Percentiles rank a stretch among this genome's conserved stretches.
phyloP scores from a whole-genome alignment of 441 rosid species.

The Iberis amara region DNA sequence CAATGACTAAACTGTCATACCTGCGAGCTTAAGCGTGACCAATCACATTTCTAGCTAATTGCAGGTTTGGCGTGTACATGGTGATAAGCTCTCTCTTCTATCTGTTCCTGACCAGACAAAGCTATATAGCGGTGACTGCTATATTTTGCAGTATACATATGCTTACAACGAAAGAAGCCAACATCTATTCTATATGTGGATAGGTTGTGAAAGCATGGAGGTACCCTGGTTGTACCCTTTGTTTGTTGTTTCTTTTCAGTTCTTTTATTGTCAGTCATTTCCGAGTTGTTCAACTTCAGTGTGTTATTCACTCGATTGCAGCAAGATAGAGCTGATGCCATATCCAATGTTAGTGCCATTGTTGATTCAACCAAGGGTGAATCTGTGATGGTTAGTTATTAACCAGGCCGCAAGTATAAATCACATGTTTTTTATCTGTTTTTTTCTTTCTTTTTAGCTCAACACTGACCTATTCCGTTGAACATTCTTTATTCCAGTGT shows the following conservation, averaged over 20 bases:
- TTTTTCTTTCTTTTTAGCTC: background rate
- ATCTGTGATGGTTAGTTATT: conserved; percentile 59
- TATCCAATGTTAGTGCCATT: conserved; percentile 64
- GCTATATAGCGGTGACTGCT: conserved; percentile 77
- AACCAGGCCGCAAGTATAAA: background rate
- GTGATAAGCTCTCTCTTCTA: conserved; percentile 45
- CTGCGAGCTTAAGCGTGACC: conserved; percentile 11
- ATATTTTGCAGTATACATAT: conserved; percentile 60
- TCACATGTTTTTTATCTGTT: background rate
- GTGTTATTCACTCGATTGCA: conserved; percentile 28
- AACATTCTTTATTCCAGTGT: conserved; percentile 43
- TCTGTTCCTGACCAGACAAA: conserved; percentile 58
- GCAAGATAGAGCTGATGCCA: conserved; percentile 76
- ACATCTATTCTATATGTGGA: conserved; percentile 62
- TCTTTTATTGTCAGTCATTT: conserved; percentile 1
- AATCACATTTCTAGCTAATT: background rate
- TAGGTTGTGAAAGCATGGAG: conserved; percentile 57
- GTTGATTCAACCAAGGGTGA: conserved; percentile 71
- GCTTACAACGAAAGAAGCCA: conserved; percentile 50
- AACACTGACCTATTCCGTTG: conserved; percentile 1
- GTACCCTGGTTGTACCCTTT: conserved; percentile 29
- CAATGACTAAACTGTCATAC: conserved; percentile 11
- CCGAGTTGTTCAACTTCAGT: conserved; percentile 12
- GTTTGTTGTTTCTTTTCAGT: background rate
- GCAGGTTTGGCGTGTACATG: conserved; percentile 81